Base-by-base conservation (phyloP, 2,329 filamentous ascomycete genomes). In the Lasiodiplodia hormozganensis region DNA sequence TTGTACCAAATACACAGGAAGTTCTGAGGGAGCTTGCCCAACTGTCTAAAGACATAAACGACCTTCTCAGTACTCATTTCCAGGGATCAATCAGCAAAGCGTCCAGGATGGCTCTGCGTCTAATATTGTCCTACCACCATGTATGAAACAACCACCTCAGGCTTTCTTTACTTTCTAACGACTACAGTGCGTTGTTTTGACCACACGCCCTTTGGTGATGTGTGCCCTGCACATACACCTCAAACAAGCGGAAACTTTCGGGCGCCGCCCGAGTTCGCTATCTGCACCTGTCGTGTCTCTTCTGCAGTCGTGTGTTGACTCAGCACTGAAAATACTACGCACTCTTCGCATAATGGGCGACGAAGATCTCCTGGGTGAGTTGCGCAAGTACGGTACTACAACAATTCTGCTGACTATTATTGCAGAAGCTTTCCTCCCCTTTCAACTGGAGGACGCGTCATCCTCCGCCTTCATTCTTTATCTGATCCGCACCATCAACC, bases 121-220 rank as follows among this genome's bases (percentile, higher is more conserved):
- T 57, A 18, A 57, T 36, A 6, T 38, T 57, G 31, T 36, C 28
- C 2, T 57, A 57, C 38, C 53, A 57, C 10, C 16, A 57, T 21
- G 53, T 57, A 38, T 14, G 53, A 34, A 21, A n/a, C 31, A 18
- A 3, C 31, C 14, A 34, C 8, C 8, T 10, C 2, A 34, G 7
- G 10, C 4, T 12, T 6, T 1, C 5, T 21, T 16, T 11, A 16
- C 0, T 57, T 7, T 18, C 31, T 21, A 21, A 21, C 31, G 10
- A 11, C 3, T 6, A n/a, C 8, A 36, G 53, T 57, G 53, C 10
- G 31, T 57, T 1, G 53, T 57, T n/a, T 11, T 57, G 31, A 38
- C 53, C 28, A 57, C 53, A 2, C 53, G 53, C 2, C 53, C 53
- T n/a, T 38, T 57, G 53, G 53, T 57, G 5, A 57, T 57, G 53